Conservation (phyloP, 1,284 basidiomycete species). For the Heterobasidion irregulare region DNA sequence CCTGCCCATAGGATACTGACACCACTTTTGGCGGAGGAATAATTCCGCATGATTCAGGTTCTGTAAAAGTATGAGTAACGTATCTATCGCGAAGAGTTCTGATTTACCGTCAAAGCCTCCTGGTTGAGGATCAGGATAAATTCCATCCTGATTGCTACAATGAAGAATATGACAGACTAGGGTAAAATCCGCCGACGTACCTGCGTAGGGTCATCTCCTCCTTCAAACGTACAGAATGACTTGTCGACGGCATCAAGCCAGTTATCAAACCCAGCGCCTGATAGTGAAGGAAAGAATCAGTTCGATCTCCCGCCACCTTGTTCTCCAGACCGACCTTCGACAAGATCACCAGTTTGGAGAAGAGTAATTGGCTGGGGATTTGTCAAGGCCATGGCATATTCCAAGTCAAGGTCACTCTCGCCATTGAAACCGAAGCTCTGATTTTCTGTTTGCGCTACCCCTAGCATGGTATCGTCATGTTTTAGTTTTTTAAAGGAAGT, state of each 20-base stretch:
- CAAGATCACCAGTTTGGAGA: constrained; percentile 39
- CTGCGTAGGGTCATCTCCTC: constrained; percentile 44
- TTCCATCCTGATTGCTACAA: constrained; percentile 27
- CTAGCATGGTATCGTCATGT: constrained; percentile 11
- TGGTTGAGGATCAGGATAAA: constrained; percentile 41
- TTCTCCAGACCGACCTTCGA: constrained; percentile 23
- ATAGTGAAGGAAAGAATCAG: not conserved
- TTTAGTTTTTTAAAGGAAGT: not conserved
- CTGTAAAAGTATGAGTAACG: constrained; percentile 6
- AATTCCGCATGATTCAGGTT: constrained; percentile 28
- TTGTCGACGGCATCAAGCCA: constrained; percentile 39
- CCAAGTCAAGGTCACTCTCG: constrained; percentile 47
- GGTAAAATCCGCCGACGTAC: constrained; percentile 12
- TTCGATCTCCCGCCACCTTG: not conserved
- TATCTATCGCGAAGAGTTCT: not conserved
- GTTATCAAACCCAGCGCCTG: constrained; percentile 38
- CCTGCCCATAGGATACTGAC: constrained; percentile 30
- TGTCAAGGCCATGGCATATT: constrained; percentile 41
- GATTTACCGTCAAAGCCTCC: constrained; percentile 34
- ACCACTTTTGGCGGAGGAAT: constrained; percentile 29
- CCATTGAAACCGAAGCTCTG: constrained; percentile 35
- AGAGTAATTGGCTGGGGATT: constrained; percentile 33
- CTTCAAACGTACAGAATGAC: constrained; percentile 51
- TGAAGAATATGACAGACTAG: not conserved
- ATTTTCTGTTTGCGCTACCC: constrained; percentile 21